Conservation (phyloP, 768 basidiomycete genomes). For the Termitomyces sp. region DNA sequence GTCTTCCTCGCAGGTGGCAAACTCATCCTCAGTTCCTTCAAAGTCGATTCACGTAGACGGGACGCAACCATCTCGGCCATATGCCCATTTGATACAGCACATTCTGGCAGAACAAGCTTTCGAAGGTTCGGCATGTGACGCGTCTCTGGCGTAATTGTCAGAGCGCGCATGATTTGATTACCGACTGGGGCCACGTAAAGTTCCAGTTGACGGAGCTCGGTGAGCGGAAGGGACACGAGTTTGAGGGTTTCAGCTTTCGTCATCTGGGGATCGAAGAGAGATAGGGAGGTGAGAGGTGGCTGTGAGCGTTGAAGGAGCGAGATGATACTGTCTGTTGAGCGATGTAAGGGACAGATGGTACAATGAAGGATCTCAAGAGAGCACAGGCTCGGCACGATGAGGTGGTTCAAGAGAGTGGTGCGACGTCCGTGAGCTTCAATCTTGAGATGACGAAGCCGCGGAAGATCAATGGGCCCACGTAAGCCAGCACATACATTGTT, state of each 20-base stretch:
- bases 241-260: neutral
- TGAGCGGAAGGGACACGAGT: neutral
- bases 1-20: neutral
- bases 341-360: neutral
- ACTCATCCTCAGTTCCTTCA: conserved; percentile 4
- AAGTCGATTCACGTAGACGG: neutral
- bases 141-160: neutral
- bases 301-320: conserved; percentile 6
- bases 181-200: neutral
- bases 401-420: neutral
- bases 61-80: neutral
- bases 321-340: neutral
- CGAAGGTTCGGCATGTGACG: neutral
- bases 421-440: conserved; percentile 5
- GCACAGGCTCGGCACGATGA: neutral
- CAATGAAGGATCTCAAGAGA: conserved; percentile 1
- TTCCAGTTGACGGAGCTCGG: neutral
- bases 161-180: neutral
- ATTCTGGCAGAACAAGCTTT: conserved; percentile 1
- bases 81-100: neutral
- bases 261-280: conserved; percentile 5
- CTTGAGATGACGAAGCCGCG: conserved; percentile 6
- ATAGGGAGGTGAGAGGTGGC: neutral
- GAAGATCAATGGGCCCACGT: neutral
- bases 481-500: neutral